These are phyloP conservation scores for Cynanchum wilfordii DNA, from an alignment of 257 asterid genomes.

Conservation along the genomic window DNA sequence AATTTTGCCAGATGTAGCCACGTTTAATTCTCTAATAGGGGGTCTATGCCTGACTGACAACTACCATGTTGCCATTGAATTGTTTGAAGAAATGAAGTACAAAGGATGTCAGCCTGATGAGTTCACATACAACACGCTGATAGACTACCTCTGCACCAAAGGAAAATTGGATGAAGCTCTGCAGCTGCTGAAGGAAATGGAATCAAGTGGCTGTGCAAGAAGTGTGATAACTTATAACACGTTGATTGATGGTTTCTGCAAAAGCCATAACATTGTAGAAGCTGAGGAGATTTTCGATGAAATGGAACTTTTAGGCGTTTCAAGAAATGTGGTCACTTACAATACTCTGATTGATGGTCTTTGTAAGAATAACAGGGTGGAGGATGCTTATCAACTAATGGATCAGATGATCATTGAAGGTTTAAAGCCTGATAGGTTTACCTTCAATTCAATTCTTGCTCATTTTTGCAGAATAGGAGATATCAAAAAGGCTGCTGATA, in stretches of 20 bases:
- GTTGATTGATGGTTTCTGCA: conserved; percentile 77
- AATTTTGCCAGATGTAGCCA: conserved; percentile 62
- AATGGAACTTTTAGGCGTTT: conserved; percentile 81
- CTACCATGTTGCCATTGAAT: conserved; percentile 46
- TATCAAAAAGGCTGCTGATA: conserved; percentile 82
- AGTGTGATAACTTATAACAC: conserved; percentile 69
- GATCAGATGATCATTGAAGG: conserved; percentile 93
- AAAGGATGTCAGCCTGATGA: conserved; percentile 84
- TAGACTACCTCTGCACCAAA: conserved; percentile 62
- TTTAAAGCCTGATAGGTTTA: conserved; percentile 65
- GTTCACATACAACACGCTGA: conserved; percentile 79
- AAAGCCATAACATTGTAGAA: conserved; percentile 58
- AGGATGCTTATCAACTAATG: conserved; percentile 86
- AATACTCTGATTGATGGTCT: conserved; percentile 89
- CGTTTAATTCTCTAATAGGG: conserved; percentile 76
- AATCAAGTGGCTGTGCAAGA: conserved; percentile 68
- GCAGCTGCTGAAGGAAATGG: conserved; percentile 74
- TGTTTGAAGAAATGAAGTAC: conserved; percentile 65
- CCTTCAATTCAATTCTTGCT: conserved; percentile 69
- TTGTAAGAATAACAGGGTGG: conserved; percentile 63
- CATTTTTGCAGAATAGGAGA: conserved; percentile 80
- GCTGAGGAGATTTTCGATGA: conserved; percentile 90
- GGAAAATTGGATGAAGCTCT: conserved; percentile 67
- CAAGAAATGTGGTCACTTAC: conserved; percentile 65
- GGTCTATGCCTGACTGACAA: conserved; percentile 60